These are phyloP conservation scores for Penicillium alfredii DNA, from an alignment of 495 filamentous ascomycete species.

Conservation along the genomic window DNA sequence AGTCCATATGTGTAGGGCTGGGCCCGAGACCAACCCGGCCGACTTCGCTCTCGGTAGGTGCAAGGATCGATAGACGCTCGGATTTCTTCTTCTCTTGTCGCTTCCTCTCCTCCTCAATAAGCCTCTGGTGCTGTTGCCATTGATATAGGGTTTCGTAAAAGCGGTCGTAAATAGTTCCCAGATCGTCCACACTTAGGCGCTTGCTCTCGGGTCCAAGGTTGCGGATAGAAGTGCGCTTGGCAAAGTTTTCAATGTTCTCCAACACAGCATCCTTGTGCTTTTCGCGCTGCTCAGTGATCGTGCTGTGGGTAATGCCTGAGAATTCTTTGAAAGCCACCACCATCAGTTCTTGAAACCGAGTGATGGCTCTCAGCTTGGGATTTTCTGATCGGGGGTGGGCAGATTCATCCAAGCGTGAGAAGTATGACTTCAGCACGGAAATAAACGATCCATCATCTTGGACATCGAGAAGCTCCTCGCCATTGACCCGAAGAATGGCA, in stretches of 20 bases:
- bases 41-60: conserved; percentile 38
- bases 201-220: conserved; percentile 97
- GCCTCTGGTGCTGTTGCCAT: conserved; percentile 71
- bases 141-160: conserved; percentile 91
- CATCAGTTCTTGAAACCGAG: conserved; percentile 95
- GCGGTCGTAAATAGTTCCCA: conserved; percentile 83
- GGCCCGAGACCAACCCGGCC: conserved; percentile 87
- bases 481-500: conserved; percentile 94
- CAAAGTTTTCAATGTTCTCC: conserved; percentile 92
- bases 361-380: conserved; percentile 84
- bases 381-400: conserved; percentile 94
- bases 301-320: conserved; percentile 86
- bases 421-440: conserved; percentile 91
- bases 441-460: conserved; percentile 96
- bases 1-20: conserved; percentile 88
- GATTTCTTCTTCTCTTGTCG: conserved; percentile 53
- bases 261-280: conserved; percentile 91
- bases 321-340: conserved; percentile 99
- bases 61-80: conserved; percentile 40
- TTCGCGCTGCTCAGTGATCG: conserved; percentile 77
- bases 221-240: conserved; percentile 90
- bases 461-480: conserved; percentile 93
- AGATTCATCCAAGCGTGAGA: conserved; percentile 86
- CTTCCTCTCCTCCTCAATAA: conserved; percentile 65
- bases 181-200: conserved; percentile 73